phyloP scores from a whole-genome alignment of 352 stramenopile species.

The Phytopythium sindhum region DNA sequence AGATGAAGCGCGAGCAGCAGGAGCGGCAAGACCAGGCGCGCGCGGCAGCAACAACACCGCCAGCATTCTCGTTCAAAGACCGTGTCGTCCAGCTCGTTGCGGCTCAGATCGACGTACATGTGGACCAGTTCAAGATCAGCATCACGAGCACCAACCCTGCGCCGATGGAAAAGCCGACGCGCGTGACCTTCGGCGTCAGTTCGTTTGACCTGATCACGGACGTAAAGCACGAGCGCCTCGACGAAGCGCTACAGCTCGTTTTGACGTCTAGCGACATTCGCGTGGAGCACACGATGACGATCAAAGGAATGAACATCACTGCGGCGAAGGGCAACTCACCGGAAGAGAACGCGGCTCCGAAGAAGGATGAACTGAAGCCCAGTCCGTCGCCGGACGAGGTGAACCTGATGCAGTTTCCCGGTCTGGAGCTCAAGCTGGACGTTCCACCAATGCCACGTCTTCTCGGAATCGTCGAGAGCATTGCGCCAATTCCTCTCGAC shows the following conservation, averaged over 20 bases:
- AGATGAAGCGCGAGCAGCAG: conserved; percentile 30
- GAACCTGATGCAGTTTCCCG: conserved; percentile 33
- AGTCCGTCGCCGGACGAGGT: conserved; percentile 19
- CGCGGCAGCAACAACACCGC: conserved; percentile 11
- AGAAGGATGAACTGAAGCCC: conserved; percentile 19
- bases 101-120: conserved; percentile 55
- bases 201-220: conserved; percentile 39
- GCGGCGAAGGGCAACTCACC: conserved; percentile 24
- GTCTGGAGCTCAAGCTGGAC: conserved; percentile 42
- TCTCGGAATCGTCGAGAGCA: conserved; percentile 52
- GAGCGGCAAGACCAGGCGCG: conserved; percentile 24
- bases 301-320: conserved; percentile 48
- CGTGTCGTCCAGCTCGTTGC: conserved; percentile 56
- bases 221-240: conserved; percentile 38
- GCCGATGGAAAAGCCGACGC: conserved; percentile 28
- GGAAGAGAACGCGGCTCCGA: conserved; percentile 16
- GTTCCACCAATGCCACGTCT: conserved; percentile 53
- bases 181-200: conserved; percentile 27
- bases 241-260: conserved; percentile 46
- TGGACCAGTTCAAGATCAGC: conserved; percentile 36
- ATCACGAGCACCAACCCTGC: conserved; percentile 28
- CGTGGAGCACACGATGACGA: conserved; percentile 40
- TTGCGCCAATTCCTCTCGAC: conserved; percentile 44
- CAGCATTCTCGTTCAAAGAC: conserved; percentile 55
- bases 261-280: conserved; percentile 48